Evolutionary conservation across 257 asterid genomes (phyloP).

Genomic region (Solanum verrucosum): DNA sequence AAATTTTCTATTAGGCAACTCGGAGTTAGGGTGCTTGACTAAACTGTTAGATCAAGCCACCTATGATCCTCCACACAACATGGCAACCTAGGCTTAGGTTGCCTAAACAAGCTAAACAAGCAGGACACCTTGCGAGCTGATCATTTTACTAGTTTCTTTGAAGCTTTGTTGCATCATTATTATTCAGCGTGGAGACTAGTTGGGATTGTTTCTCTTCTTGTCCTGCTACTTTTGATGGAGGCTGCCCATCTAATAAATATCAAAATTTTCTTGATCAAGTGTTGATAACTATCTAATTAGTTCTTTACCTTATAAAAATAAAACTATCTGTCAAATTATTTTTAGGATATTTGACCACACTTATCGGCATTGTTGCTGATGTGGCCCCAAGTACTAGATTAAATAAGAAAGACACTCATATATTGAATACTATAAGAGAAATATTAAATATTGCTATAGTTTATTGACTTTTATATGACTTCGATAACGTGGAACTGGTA

Average conservation of each 20-base stretch:
- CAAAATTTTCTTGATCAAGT: neutral
- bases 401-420: neutral
- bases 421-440: neutral
- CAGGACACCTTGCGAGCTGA: neutral
- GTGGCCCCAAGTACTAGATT: neutral
- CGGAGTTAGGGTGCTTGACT: neutral
- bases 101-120: neutral
- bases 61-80: neutral
- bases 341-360: neutral
- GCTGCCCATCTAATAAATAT: neutral
- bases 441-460: neutral
- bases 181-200: neutral
- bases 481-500: neutral
- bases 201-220: neutral
- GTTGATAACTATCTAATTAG: neutral
- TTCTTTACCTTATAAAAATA: neutral
- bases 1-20: neutral
- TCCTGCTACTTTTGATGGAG: neutral
- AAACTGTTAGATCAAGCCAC: neutral
- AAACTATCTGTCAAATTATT: neutral
- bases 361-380: neutral
- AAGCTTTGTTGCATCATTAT: neutral
- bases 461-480: neutral
- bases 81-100: neutral
- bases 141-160: neutral